These are phyloP conservation scores for Alternaria panax DNA, from an alignment of 2,329 filamentous ascomycete genomes.

Conservation along the genomic window DNA sequence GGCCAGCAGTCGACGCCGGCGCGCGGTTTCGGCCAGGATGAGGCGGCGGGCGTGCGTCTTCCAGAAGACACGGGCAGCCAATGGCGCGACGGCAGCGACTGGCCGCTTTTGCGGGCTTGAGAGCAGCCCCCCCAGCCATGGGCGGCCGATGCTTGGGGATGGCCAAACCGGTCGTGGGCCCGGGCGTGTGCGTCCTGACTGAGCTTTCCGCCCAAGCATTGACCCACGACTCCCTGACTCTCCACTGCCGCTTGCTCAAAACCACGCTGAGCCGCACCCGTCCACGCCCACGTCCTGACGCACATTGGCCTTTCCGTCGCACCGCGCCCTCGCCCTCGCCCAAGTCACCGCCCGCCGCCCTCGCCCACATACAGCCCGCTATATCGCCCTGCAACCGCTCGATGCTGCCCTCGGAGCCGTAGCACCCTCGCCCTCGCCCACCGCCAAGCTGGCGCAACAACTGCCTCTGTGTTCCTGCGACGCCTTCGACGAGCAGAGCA, in stretches of 20 bases:
- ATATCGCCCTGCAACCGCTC: not conserved
- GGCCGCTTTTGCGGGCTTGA: conserved; percentile 22
- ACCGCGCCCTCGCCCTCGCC: conserved; percentile 25
- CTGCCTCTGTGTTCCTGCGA: conserved; percentile 44
- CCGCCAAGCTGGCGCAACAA: conserved; percentile 51
- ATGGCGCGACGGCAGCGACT: not conserved
- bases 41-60: conserved; percentile 28
- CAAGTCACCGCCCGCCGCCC: not conserved
- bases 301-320: conserved; percentile 30
- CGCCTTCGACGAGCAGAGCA: conserved; percentile 43
- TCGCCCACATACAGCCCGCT: not conserved
- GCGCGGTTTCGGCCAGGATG: conserved; percentile 19
- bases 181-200: conserved; percentile 27
- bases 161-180: conserved; percentile 25
- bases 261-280: conserved; percentile 48
- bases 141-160: conserved; percentile 10
- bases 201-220: conserved; percentile 30
- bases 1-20: conserved; percentile 3
- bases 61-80: conserved; percentile 24
- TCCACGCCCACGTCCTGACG: conserved; percentile 26
- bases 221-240: conserved; percentile 27
- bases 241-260: conserved; percentile 40
- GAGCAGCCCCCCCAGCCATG: conserved; percentile 18
- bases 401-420: conserved; percentile 8
- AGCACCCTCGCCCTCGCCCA: not conserved